Evolutionary conservation across 1,284 basidiomycete genomes (phyloP), one percentile per base, ranked within the genome.

Genomic region (Sanguinoderma infundibulare): DNA sequence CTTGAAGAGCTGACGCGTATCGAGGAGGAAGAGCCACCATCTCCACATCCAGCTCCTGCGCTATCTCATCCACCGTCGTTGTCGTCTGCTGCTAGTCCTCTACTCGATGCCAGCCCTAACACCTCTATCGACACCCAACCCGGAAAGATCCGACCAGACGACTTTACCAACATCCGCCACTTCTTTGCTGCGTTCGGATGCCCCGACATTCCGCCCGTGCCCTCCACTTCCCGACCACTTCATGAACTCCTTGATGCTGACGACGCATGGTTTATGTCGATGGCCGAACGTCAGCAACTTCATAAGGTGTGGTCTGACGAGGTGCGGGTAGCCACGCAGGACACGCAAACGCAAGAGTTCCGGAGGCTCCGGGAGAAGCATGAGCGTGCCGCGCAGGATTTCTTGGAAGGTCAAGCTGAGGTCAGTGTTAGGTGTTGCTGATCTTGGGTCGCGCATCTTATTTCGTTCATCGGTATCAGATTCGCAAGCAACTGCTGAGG

Each of bases 401-500:
- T 74, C 52, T 71, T 70, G 5, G 79, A 80, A 53, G 70, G 77
- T 20, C 76, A 72, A 49, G 75, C 76, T 55, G 69, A 78, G 70
- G 79, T 78, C 52, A 57, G 54, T 58, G 61, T 30, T 20, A 24
- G 24, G 20, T 32, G 9, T 53, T 30, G 36, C 9, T 26, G 26
- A 24, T n/a, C n/a, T 9, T 3, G 8, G 9, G 26, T 39, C 26
- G 22, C 1, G 14, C 10, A 20, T 24, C 30, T 59, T 5, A 59
- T 17, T 15, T 22, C 20, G 36, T 32, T 28, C 32, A 20, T 14
- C 17, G 4, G 26, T 30, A 17, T 26, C 49, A 66, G 65, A 55
- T 59, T 54, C 78, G 82, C 12, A 78, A 82, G 14, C 74, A 79
- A n/a, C 74, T 87, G 0, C 76, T 89, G 2, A 66, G 71, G 9